phyloP scores from a whole-genome alignment of 768 basidiomycete genomes.

The Inosperma sp. region DNA sequence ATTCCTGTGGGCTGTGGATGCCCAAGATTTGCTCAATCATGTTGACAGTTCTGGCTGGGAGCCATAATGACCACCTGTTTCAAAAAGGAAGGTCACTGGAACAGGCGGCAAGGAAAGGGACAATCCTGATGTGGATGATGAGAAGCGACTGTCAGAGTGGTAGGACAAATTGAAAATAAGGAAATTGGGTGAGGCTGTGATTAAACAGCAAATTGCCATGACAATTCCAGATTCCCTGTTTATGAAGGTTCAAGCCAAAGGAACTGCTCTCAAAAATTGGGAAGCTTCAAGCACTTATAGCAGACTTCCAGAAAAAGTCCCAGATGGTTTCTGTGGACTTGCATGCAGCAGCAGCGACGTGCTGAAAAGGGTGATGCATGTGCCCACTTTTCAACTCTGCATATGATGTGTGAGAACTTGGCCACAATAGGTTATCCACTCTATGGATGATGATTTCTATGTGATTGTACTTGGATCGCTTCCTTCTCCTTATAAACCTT shows the following conservation, averaged over 20 bases:
- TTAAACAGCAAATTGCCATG: constrained; percentile 29
- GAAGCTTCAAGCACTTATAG: constrained; percentile 20
- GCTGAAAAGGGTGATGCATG: constrained; percentile 28
- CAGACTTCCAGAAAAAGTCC: constrained; percentile 25
- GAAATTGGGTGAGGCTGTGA: constrained; percentile 18
- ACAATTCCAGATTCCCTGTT: constrained; percentile 33
- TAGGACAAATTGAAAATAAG: constrained; percentile 1
- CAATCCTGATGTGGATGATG: constrained; percentile 12
- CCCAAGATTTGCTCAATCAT: constrained; percentile 23
- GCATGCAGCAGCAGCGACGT: constrained; percentile 25
- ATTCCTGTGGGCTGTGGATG: constrained; percentile 18
- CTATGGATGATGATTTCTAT: constrained; percentile 28
- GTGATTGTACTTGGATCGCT: constrained; percentile 34
- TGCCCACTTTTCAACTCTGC: constrained; percentile 28
- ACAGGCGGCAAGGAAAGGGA: background rate
- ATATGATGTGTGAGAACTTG: constrained; percentile 29
- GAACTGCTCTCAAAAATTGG: constrained; percentile 26
- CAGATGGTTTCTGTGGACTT: constrained; percentile 29
- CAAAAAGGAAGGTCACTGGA: background rate
- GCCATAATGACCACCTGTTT: constrained; percentile 6
- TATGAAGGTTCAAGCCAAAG: constrained; percentile 13
- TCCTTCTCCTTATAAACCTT: constrained; percentile 30
- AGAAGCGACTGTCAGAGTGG: constrained; percentile 20
- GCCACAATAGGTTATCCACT: constrained; percentile 28
- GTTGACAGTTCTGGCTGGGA: constrained; percentile 8